Conservation (phyloP, 768 basidiomycete genomes). For the Hemileccinum impolitum region DNA sequence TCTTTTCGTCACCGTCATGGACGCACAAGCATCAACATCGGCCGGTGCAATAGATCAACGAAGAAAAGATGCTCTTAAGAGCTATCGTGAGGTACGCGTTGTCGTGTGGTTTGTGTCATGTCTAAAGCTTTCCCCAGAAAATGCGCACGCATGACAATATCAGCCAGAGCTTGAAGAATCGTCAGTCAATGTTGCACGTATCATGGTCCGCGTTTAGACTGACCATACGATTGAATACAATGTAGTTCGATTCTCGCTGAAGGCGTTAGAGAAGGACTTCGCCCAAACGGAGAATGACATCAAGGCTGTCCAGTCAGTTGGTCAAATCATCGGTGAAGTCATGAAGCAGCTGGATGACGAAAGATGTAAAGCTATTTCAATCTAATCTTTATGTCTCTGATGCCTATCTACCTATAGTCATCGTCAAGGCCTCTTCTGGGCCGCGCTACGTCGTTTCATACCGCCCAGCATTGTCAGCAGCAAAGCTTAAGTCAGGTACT, state of each 20-base stretch:
- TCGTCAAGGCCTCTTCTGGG: slow-evolving; percentile 97
- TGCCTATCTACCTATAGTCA: slow-evolving; percentile 50
- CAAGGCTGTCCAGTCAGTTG: slow-evolving; percentile 97
- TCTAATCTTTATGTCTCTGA: background rate
- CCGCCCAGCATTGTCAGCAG: slow-evolving; percentile 85
- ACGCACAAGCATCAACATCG: slow-evolving; percentile 44
- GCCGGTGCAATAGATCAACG: slow-evolving; percentile 65
- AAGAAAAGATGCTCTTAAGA: slow-evolving; percentile 68
- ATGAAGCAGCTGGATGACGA: slow-evolving; percentile 99
- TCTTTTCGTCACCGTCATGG: slow-evolving; percentile 20
- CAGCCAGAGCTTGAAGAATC: slow-evolving; percentile 84
- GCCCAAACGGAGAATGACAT: slow-evolving; percentile 98
- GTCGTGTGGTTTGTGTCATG: background rate
- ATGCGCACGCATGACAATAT: slow-evolving; percentile 86
- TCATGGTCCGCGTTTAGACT: background rate
- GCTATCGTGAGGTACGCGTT: slow-evolving; percentile 64
- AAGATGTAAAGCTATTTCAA: slow-evolving; percentile 62
- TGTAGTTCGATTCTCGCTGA: slow-evolving; percentile 86
- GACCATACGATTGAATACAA: background rate
- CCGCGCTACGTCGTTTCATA: slow-evolving; percentile 99
- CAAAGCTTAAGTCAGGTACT: slow-evolving; percentile 89
- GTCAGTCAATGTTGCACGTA: slow-evolving; percentile 45
- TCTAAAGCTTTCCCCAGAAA: slow-evolving; percentile 60
- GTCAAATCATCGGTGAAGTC: slow-evolving; percentile 98
- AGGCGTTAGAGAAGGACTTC: slow-evolving; percentile 83